Base-by-base conservation (phyloP, 2,329 filamentous ascomycete genomes). In the Lachnellula suecica region DNA sequence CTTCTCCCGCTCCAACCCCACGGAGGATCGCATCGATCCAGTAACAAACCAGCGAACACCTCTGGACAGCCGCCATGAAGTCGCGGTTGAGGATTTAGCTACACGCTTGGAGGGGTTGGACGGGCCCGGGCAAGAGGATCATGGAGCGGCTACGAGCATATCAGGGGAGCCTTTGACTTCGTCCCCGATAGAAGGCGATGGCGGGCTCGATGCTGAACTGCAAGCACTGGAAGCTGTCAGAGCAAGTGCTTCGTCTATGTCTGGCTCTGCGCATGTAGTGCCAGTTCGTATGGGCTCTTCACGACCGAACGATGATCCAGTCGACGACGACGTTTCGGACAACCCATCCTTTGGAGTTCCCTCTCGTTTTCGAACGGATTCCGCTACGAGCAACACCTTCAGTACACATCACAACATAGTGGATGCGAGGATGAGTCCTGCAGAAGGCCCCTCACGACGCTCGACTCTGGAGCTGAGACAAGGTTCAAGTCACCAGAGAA, bases 1-100 rank as follows among this genome's bases (percentile, higher is more conserved):
- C 58, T 80, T 87, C 64, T 85, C 84, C 62, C 61, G 69, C 57
- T 59, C 59, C 58, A 58, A 65, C 68, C 19, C 68, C 58, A 60
- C 74, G 61, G 55, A 61, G 63, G 66, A 65, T 58, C 70, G 68
- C 59, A 65, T 66, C 61, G 68, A 69, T 58, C 60, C 65, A 19
- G 43, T 61, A 25, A 47, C 65, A 38, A 62, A 53, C 47, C 47
- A 53, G n/a, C 55, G 51, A 46, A 40, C 54, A 34, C 22, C 47
- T 10, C 24, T 27, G 8, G 48, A 56, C n/a, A 50, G 41, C 27
- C 51, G 42, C 31, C 41, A 65, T 57, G 64, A 61, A 44, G 44
- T 49, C 43, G 57, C 59, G 17, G 48, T 63, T 43, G 63, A 63
- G 19, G 57, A 61, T 57, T 56, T 60, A 59, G 51, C 53, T 49